Evolutionary conservation across 306 rosid species (phyloP).

Genomic region (Malus orientalis): DNA sequence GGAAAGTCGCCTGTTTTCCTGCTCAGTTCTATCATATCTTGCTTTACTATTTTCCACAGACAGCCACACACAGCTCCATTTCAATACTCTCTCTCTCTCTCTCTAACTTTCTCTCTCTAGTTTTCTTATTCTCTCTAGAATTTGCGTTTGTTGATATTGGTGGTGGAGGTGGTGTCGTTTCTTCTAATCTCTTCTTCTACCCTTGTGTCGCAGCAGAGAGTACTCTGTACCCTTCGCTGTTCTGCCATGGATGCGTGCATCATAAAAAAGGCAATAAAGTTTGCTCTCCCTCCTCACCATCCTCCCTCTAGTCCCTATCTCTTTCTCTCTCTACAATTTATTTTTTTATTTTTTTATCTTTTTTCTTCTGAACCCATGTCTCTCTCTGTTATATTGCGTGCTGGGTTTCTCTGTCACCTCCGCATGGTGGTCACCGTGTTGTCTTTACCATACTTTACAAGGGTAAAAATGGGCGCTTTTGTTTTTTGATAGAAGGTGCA

Average conservation of each 20-base stretch:
- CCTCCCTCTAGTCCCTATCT: slow-evolving; percentile 29
- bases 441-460: slow-evolving; percentile 5
- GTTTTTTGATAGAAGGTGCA: slow-evolving; percentile 3
- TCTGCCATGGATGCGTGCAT: slow-evolving; percentile 54
- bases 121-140: not conserved
- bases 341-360: not conserved
- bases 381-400: not conserved
- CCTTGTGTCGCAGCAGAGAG: slow-evolving; percentile 34
- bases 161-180: not conserved
- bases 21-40: slow-evolving; percentile 2
- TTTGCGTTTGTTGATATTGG: not conserved
- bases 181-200: slow-evolving; percentile 10
- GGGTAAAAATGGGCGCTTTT: not conserved
- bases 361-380: not conserved
- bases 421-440: slow-evolving; percentile 15
- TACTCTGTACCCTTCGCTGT: slow-evolving; percentile 24
- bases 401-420: slow-evolving; percentile 20
- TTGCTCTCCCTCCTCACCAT: slow-evolving; percentile 26
- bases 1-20: slow-evolving; percentile 11
- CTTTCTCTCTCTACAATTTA: not conserved
- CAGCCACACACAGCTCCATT: not conserved
- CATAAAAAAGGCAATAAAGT: slow-evolving; percentile 42
- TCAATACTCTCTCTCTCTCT: not conserved
- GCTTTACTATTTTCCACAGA: not conserved
- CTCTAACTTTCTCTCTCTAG: not conserved